phyloP scores from a whole-genome alignment of 208 protist species.

The Crithidia thermophila region DNA sequence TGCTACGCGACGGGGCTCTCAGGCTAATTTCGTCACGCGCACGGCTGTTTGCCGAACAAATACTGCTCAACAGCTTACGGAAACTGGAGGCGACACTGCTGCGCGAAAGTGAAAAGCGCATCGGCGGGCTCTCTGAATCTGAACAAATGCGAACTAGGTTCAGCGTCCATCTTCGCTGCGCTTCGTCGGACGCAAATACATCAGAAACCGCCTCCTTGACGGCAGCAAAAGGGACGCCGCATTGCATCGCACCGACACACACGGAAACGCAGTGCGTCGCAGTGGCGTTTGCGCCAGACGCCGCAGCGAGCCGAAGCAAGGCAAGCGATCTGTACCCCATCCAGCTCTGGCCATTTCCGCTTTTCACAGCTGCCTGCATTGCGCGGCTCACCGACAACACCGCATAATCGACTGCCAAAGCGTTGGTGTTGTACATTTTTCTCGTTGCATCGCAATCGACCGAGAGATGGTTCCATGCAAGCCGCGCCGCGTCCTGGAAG shows the following conservation, averaged over 20 bases:
- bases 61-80: not conserved
- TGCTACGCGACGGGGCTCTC: constrained; percentile 47
- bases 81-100: constrained; percentile 1
- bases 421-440: constrained; percentile 24
- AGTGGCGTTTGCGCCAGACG: constrained; percentile 13
- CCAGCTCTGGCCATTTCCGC: constrained; percentile 33
- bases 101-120: not conserved
- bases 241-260: constrained; percentile 49
- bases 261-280: constrained; percentile 50
- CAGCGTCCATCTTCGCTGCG: constrained; percentile 17
- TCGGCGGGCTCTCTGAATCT: not conserved
- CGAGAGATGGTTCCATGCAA: constrained; percentile 77
- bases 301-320: constrained; percentile 33
- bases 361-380: constrained; percentile 36
- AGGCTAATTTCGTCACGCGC: not conserved
- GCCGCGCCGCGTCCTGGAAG: constrained; percentile 41
- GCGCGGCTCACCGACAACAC: constrained; percentile 38
- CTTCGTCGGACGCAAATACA: constrained; percentile 27
- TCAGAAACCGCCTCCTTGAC: constrained; percentile 42
- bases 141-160: constrained; percentile 29
- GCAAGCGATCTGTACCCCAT: constrained; percentile 67
- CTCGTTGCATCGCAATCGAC: constrained; percentile 14
- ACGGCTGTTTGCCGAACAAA: constrained; percentile 1
- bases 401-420: constrained; percentile 27
- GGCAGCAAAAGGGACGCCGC: constrained; percentile 59